Base-by-base conservation (phyloP, 345 rosid genomes). In the Brassica cretica region DNA sequence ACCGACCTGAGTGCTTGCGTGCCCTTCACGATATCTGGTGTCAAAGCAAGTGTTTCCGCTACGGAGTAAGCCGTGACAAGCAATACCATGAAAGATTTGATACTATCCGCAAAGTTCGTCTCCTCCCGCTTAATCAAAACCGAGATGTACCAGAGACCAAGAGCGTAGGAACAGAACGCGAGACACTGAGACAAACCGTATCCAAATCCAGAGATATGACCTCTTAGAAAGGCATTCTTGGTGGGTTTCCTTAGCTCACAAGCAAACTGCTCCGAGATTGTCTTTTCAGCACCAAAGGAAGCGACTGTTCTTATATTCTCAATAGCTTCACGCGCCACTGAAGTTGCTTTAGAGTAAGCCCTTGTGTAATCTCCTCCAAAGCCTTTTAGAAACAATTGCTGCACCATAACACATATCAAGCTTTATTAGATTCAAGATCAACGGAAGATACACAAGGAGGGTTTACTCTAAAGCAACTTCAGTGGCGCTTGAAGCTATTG, bases 21-120 rank as follows among this genome's bases (percentile, higher is more conserved):
- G n/a, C 98, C 97, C 88, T 92, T 94, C 25, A 90, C 90, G 59
- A 91, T 86, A 75, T 94, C 94, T 12, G 98, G 97, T 3, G 96
- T 74, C 10, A 94, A 89, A 37, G 98, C 91, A 32, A 94, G 88
- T 5, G 98, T 89, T 80, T 94, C 97, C 9, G 97, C 91, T 66
- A 86, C 78, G 0, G 89, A 77, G 61, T 71, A 76, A 66, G 97
- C 89, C 5, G 97, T 88, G 60, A 90, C 69, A 49, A 92, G 78
- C 74, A 94, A 72, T 10, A 94, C 86, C 89, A 91, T 85, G 81
- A 88, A 94, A 66, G 93, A 78, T 72, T 88, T 90, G 55, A 90
- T 90, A 67, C 84, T 73, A 56, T 86, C 71, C 19, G 86, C 82
- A 4, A 94, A 92, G 53, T 84, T 79, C 3, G 97, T 84, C 21